Evolutionary conservation across 345 rosid genomes (phyloP), one percentile per base, ranked within the genome.

Genomic region (Gossypium stocksii): DNA sequence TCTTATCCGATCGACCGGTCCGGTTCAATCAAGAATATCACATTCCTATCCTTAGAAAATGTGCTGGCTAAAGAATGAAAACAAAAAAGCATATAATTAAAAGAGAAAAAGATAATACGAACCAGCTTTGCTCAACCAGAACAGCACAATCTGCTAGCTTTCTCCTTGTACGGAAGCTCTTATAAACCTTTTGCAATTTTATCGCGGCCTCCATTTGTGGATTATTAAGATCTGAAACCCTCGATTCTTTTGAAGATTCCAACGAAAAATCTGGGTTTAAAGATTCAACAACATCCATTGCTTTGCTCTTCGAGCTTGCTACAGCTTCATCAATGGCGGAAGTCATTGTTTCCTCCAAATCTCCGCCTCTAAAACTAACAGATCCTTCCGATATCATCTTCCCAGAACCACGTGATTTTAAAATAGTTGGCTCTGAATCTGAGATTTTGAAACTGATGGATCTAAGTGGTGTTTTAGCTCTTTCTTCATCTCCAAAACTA

Each of bases 91-190:
- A 34, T 34, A 34, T 34, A 34, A 34, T 34, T 34, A 34, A 34
- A 34, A 34, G 7, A 34, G 41, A 34, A 34, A 34, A 34, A 34
- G 41, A 34, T 34, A 34, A 45, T 12, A 79, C 76, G 52, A 27
- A 95, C 99, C 97, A 90, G 89, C 97, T 88, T 43, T 93, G 97
- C 80, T 90, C 97, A 29, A 87, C 91, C 38, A 91, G 88, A 63
- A 96, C 97, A 0, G 97, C 98, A 75, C 99, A 91, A 83, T 95
- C 97, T 0, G 99, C 99, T 1, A 91, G 89, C 91, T 88, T 90
- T 87, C 99, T 79, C 77, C 99, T 86, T 3, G 99, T 95, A 29
- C 99, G 82, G 77, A 95, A 95, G 77, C 99, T 95, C 72, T 93
- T 95, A 71, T 91, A 95, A 54, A 90, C 98, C 62, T 95, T 95